phyloP scores from a whole-genome alignment of 169 alveolate genomes.

The Plasmodium adleri region DNA sequence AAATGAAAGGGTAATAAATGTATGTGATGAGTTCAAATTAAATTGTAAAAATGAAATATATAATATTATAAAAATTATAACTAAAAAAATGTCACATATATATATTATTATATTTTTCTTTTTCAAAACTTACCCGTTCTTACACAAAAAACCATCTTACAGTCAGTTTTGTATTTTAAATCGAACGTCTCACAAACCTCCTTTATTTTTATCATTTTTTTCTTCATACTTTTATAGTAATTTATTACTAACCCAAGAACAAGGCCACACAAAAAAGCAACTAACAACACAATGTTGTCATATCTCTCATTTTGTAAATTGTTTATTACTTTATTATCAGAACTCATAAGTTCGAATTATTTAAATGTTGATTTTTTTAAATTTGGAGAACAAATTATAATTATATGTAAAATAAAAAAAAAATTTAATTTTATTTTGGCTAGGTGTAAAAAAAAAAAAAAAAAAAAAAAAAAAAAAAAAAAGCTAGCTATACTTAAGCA shows the following conservation, averaged over 20 bases:
- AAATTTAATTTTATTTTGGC: not conserved
- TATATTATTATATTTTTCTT: not conserved
- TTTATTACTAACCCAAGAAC: conserved; percentile 38
- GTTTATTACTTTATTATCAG: conserved; percentile 4
- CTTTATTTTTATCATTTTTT: conserved; percentile 25
- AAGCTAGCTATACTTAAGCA: too few species aligned
- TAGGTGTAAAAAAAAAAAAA: too few species aligned
- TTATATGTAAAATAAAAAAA: not conserved
- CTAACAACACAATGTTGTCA: not conserved
- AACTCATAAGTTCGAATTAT: conserved; percentile 10
- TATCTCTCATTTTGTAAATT: conserved; percentile 20
- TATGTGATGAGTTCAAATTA: not conserved
- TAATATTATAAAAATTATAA: conserved; percentile 3
- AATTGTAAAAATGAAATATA: not conserved
- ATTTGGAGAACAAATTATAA: not conserved
- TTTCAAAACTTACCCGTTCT: conserved; percentile 53
- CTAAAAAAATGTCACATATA: not conserved
- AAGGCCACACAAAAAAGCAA: conserved; percentile 65
- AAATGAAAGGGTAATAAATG: not conserved
- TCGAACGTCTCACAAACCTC: conserved; percentile 16
- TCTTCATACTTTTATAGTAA: conserved; percentile 13
- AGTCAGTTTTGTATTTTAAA: conserved; percentile 21
- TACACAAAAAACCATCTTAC: conserved; percentile 77
- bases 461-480: too few species aligned
- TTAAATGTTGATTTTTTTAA: not conserved